Conservation (phyloP, 2,329 filamentous ascomycete species). For the Curvularia eragrostidis region DNA sequence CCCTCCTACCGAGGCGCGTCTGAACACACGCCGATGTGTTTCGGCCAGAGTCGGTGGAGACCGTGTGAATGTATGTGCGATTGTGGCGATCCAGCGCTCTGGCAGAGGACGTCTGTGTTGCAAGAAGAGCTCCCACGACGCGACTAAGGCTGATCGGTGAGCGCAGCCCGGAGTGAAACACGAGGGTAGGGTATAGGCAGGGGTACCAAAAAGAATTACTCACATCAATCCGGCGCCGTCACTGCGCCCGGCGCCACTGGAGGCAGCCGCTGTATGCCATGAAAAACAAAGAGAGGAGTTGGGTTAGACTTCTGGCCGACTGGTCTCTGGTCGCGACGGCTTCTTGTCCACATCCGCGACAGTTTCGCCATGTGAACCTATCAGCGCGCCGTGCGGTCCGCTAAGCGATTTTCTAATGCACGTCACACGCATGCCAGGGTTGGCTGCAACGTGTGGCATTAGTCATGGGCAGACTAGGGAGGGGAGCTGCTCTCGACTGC, state of each 20-base stretch:
- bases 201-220: constrained; percentile 4
- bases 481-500: background rate
- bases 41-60: background rate
- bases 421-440: constrained; percentile 20
- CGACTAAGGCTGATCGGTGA: constrained; percentile 21
- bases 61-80: background rate
- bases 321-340: constrained; percentile 8
- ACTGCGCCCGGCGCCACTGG: constrained; percentile 1
- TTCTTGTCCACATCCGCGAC: constrained; percentile 9
- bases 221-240: background rate
- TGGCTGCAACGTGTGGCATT: constrained; percentile 18
- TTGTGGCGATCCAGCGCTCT: constrained; percentile 7
- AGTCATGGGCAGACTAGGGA: constrained; percentile 7
- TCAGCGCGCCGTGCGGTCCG: background rate
- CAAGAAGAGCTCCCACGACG: constrained; percentile 2
- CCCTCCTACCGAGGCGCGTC: background rate
- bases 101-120: constrained; percentile 5
- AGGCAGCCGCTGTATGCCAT: constrained; percentile 9
- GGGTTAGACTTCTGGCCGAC: constrained; percentile 13
- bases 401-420: constrained; percentile 20
- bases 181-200: constrained; percentile 7
- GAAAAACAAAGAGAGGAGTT: constrained; percentile 2
- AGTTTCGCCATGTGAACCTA: constrained; percentile 10
- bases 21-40: background rate
- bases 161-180: constrained; percentile 13